Evolutionary conservation across 108 stramenopile species (phyloP).

Genomic region (Licmophora abbreviata): DNA sequence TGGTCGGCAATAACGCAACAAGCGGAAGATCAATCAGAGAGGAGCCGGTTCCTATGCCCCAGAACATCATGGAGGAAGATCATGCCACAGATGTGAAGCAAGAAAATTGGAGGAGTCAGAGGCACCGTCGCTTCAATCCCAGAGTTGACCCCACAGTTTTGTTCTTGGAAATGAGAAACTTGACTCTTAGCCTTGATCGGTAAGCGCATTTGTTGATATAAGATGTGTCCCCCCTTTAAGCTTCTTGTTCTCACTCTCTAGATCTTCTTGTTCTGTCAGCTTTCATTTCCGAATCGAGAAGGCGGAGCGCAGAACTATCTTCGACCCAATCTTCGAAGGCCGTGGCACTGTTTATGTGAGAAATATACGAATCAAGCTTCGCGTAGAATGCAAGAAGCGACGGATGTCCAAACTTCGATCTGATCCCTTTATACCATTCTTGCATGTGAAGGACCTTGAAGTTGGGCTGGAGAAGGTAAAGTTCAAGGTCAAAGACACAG

Average conservation of each 20-base stretch:
- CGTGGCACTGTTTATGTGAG: conserved; percentile 44
- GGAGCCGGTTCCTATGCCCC: not conserved
- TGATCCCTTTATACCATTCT: conserved; percentile 35
- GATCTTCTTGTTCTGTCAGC: too few species aligned
- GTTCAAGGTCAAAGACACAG: conserved; percentile 54
- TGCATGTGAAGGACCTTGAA: conserved; percentile 52
- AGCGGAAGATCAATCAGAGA: conserved; percentile 4
- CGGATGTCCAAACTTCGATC: conserved; percentile 20
- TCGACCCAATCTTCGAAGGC: conserved; percentile 84
- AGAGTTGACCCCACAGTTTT: conserved; percentile 65
- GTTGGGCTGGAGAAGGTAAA: conserved; percentile 55
- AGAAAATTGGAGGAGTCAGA: too few species aligned
- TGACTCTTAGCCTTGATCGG: conserved; percentile 41
- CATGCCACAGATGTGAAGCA: too few species aligned
- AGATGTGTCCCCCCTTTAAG: too few species aligned
- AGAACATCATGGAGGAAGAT: not conserved
- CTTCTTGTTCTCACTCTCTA: too few species aligned
- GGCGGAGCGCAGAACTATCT: conserved; percentile 41
- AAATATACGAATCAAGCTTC: conserved; percentile 68
- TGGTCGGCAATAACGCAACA: too few species aligned
- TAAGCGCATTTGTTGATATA: too few species aligned
- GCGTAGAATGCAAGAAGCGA: conserved; percentile 64
- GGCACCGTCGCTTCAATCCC: conserved; percentile 46
- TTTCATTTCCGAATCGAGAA: conserved; percentile 79
- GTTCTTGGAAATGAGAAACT: conserved; percentile 69